These are phyloP conservation scores for Solanum paucissectum DNA, from an alignment of 257 asterid genomes.

Conservation along the genomic window DNA sequence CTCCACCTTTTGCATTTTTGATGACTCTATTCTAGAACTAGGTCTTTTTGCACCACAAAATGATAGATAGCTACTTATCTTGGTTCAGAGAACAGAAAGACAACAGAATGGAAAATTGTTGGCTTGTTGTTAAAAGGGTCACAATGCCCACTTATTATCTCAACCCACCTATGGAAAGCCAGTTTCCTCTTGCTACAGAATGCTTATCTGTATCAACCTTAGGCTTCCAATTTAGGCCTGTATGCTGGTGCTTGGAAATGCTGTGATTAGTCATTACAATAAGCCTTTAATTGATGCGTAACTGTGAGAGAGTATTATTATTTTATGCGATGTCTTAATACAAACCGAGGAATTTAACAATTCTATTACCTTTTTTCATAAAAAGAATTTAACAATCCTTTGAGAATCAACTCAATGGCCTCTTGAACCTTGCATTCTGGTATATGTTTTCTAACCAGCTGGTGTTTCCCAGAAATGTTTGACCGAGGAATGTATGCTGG, in stretches of 20 bases:
- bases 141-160: not conserved
- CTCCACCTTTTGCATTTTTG: too few relatives aligned
- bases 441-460: not conserved
- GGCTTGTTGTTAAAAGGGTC: not conserved
- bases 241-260: not conserved
- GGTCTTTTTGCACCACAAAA: not conserved
- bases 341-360: not conserved
- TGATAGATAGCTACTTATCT: not conserved
- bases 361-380: not conserved
- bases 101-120: not conserved
- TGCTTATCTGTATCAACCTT: not conserved
- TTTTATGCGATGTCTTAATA: not conserved
- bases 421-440: not conserved
- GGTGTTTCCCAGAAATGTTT: constrained; percentile 53
- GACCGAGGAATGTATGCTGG: constrained; percentile 99
- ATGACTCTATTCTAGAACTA: not conserved
- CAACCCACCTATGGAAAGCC: not conserved
- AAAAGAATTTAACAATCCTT: not conserved
- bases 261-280: not conserved
- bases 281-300: not conserved
- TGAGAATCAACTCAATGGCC: not conserved
- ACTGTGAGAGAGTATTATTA: not conserved
- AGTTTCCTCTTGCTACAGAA: not conserved
- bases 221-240: not conserved
- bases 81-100: not conserved